Evolutionary conservation across 2,329 filamentous ascomycete genomes (phyloP).

Genomic region (Niveomyces coronatus): DNA sequence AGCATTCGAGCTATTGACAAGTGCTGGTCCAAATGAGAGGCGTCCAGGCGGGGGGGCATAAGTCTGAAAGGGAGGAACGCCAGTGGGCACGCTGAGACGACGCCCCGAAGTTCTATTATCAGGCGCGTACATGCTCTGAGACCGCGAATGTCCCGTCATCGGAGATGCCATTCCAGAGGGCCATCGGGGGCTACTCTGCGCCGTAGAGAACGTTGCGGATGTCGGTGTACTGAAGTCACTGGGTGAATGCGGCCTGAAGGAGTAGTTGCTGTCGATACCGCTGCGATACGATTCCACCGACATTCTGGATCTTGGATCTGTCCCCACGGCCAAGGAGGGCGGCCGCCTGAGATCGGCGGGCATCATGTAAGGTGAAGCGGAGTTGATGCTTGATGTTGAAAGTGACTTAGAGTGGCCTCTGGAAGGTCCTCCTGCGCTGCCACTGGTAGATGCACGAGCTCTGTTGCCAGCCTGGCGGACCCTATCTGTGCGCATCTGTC

Average conservation of each 20-base stretch:
- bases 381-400: slow-evolving; percentile 78
- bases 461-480: slow-evolving; percentile 62
- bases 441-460: slow-evolving; percentile 66
- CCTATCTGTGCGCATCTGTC: slow-evolving; percentile 81
- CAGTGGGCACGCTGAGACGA: slow-evolving; percentile 73
- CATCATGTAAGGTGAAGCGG: slow-evolving; percentile 56
- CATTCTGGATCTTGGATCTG: slow-evolving; percentile 55
- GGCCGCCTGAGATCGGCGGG: slow-evolving; percentile 59
- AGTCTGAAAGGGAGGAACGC: slow-evolving; percentile 62
- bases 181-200: slow-evolving; percentile 68
- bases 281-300: slow-evolving; percentile 60
- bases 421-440: slow-evolving; percentile 58
- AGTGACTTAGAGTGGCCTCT: slow-evolving; percentile 78
- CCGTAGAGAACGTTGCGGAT: slow-evolving; percentile 70
- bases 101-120: slow-evolving; percentile 58
- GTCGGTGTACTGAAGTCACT: slow-evolving; percentile 74
- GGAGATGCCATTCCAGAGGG: slow-evolving; percentile 62
- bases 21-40: slow-evolving; percentile 41
- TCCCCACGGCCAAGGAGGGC: slow-evolving; percentile 72
- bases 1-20: slow-evolving; percentile 44
- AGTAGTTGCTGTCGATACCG: slow-evolving; percentile 52
- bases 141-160: slow-evolving; percentile 54
- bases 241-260: slow-evolving; percentile 56
- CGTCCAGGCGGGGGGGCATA: slow-evolving; percentile 46
- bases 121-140: slow-evolving; percentile 59